These are phyloP conservation scores for Phanerochaete sordida DNA, from an alignment of 768 basidiomycete species.

Conservation along the genomic window DNA sequence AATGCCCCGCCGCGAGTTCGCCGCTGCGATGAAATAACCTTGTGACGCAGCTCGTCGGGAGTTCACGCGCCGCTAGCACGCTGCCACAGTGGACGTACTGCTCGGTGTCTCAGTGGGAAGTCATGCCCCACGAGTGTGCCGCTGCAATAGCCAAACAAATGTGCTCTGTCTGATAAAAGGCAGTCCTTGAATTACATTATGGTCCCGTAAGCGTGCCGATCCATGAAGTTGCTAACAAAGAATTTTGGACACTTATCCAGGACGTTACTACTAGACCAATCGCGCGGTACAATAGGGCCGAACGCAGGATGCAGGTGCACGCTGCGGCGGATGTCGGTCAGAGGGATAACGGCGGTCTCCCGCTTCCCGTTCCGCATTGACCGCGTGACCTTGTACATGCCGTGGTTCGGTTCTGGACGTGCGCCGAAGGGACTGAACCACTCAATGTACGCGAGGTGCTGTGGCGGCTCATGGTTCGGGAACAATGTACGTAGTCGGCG, in stretches of 20 bases:
- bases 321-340: constrained; percentile 1
- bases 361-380: neutral
- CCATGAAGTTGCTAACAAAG: constrained; percentile 4
- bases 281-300: neutral
- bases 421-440: constrained; percentile 28
- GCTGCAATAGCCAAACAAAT: no score
- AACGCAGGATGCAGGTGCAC: constrained; percentile 7
- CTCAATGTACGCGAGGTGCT: constrained; percentile 28
- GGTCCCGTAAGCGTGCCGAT: constrained; percentile 3
- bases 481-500: neutral
- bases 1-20: no score
- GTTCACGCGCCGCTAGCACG: no score
- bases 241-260: constrained; percentile 2
- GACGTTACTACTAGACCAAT: constrained; percentile 5
- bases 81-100: no score
- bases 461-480: neutral
- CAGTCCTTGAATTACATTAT: neutral
- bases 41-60: no score
- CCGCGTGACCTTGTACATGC: constrained; percentile 23
- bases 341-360: neutral
- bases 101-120: no score
- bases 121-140: no score
- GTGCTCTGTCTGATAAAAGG: no score
- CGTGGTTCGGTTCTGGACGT: constrained; percentile 17
- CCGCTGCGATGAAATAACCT: no score